A percentile compares a stretch with the other conserved stretches of the same genome.
phyloP scores from a whole-genome alignment of 2,329 filamentous ascomycete species.

The Teratosphaeria viscida region DNA sequence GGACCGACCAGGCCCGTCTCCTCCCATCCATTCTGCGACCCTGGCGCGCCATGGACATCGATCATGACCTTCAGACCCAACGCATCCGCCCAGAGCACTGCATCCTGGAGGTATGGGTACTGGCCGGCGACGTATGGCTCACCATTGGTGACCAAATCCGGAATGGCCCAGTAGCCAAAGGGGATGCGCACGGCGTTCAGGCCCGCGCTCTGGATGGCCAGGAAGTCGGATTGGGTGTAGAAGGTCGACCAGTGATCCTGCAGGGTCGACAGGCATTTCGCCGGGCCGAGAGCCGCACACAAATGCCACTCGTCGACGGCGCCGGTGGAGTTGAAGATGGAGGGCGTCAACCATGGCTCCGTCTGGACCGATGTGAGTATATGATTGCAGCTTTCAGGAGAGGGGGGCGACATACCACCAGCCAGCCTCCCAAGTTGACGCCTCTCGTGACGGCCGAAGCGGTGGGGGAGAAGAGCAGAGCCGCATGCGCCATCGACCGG shows the following conservation, averaged over 20 bases:
- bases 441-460: constrained; percentile 10
- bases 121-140: constrained; percentile 14
- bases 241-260: constrained; percentile 10
- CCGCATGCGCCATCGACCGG: not conserved
- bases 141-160: constrained; percentile 9
- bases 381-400: not conserved
- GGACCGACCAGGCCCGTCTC: constrained; percentile 12
- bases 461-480: not conserved
- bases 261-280: constrained; percentile 9
- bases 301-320: constrained; percentile 16
- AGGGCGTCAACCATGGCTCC: constrained; percentile 5
- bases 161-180: constrained; percentile 17
- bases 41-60: constrained; percentile 16
- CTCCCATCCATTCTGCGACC: constrained; percentile 15
- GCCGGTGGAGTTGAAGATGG: constrained; percentile 9
- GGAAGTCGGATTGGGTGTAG: constrained; percentile 13
- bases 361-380: not conserved
- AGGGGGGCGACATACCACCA: constrained; percentile 3
- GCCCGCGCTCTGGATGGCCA: constrained; percentile 12
- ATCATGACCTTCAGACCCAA: constrained; percentile 15
- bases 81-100: constrained; percentile 17
- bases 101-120: constrained; percentile 11
- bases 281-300: constrained; percentile 13
- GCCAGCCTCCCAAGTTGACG: constrained; percentile 16
- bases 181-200: constrained; percentile 15